A percentile compares a stretch with the other conserved stretches of the same genome.
phyloP scores from a whole-genome alignment of 2,329 filamentous ascomycete species.

The Diplocarpon mali region DNA sequence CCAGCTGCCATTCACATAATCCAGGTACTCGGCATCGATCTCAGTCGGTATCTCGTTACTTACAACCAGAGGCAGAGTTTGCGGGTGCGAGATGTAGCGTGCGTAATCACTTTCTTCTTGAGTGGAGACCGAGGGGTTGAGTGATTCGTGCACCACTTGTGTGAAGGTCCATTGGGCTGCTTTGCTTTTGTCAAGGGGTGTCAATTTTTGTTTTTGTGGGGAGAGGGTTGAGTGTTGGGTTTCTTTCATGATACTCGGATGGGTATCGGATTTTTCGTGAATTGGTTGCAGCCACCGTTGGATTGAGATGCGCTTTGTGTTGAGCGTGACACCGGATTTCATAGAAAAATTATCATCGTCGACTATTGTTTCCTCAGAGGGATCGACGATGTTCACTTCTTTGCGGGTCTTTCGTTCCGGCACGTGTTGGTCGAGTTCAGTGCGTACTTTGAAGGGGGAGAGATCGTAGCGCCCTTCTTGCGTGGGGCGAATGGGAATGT shows the following conservation, averaged over 20 bases:
- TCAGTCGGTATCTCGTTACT: conserved; percentile 54
- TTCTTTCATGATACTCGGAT: conserved; percentile 49
- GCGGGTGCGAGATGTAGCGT: conserved; percentile 79
- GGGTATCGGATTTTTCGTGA: conserved; percentile 26
- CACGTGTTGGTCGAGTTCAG: conserved; percentile 45
- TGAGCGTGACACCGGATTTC: conserved; percentile 31
- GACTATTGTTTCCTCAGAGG: conserved; percentile 33
- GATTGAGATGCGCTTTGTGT: conserved; percentile 40
- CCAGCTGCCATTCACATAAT: conserved; percentile 63
- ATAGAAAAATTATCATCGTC: conserved; percentile 35
- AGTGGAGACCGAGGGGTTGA: conserved; percentile 70
- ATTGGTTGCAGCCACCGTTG: conserved; percentile 49
- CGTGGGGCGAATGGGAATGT: conserved; percentile 64
- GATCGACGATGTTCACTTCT: conserved; percentile 59
- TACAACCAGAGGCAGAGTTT: conserved; percentile 75
- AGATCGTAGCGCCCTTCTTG: conserved; percentile 69
- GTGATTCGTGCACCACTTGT: conserved; percentile 72
- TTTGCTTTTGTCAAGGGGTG: conserved; percentile 62
- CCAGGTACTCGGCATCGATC: conserved; percentile 59
- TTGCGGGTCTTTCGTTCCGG: conserved; percentile 54
- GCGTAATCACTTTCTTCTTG: conserved; percentile 78
- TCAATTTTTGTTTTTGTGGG: conserved; percentile 39
- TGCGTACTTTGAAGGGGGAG: conserved; percentile 78
- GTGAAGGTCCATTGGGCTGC: conserved; percentile 82
- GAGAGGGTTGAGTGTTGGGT: conserved; percentile 18